Conservation (phyloP, 2,329 filamentous ascomycete species). For the Nigrospora sphaerica region DNA sequence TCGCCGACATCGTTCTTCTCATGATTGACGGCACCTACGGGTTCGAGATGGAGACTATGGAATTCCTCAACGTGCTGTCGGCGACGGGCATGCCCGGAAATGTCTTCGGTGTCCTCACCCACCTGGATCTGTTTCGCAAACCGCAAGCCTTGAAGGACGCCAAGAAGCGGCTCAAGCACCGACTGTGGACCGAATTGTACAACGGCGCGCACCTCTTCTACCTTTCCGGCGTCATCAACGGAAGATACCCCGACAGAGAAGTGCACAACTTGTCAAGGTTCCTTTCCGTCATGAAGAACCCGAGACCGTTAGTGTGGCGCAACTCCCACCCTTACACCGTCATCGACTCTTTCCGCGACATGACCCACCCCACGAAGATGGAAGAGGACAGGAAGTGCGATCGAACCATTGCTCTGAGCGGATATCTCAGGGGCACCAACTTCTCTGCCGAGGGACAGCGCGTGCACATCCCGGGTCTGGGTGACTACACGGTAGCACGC, state of each 20-base stretch:
- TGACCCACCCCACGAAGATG: slow-evolving; percentile 87
- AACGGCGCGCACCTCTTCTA: slow-evolving; percentile 97
- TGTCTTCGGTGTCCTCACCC: slow-evolving; percentile 93
- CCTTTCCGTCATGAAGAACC: slow-evolving; percentile 98
- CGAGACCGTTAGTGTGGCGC: slow-evolving; percentile 89
- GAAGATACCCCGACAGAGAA: slow-evolving; percentile 91
- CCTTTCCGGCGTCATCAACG: slow-evolving; percentile 91
- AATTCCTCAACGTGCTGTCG: slow-evolving; percentile 91
- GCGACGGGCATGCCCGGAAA: slow-evolving; percentile 97
- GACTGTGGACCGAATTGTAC: slow-evolving; percentile 95
- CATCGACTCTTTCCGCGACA: slow-evolving; percentile 89
- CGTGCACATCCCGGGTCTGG: slow-evolving; percentile 87
- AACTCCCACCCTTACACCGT: slow-evolving; percentile 94
- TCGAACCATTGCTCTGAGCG: slow-evolving; percentile 82
- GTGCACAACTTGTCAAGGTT: slow-evolving; percentile 94
- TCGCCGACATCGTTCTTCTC: slow-evolving; percentile 91
- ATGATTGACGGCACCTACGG: slow-evolving; percentile 99
- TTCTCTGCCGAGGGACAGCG: slow-evolving; percentile 79
- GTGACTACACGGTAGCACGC: slow-evolving; percentile 74
- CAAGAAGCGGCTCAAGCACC: slow-evolving; percentile 92
- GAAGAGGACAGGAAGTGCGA: slow-evolving; percentile 88
- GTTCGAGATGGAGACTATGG: slow-evolving; percentile 99
- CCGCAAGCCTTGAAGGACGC: slow-evolving; percentile 86
- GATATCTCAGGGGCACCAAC: slow-evolving; percentile 91
- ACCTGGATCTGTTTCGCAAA: slow-evolving; percentile 91